These are phyloP conservation scores for Nemania diffusa DNA, from an alignment of 2,329 filamentous ascomycete genomes.

Conservation along the genomic window DNA sequence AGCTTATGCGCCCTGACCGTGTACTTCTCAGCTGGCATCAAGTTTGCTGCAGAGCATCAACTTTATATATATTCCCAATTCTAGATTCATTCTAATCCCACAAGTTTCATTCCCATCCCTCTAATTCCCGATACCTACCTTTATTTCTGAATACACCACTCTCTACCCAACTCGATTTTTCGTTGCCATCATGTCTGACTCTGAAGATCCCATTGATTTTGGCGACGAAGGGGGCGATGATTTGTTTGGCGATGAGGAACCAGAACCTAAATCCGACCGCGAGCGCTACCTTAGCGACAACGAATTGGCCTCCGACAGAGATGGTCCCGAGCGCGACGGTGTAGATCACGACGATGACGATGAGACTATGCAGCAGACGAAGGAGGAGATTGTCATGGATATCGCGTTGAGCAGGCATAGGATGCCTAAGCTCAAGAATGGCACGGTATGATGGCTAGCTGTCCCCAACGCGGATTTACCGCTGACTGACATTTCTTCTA, in stretches of 20 bases:
- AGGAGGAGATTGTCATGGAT: slow-evolving; percentile 69
- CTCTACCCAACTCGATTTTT: neutral
- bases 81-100: neutral
- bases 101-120: neutral
- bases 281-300: slow-evolving; percentile 73
- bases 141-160: neutral
- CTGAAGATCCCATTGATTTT: slow-evolving; percentile 63
- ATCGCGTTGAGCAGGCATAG: slow-evolving; percentile 75
- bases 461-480: neutral
- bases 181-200: slow-evolving; percentile 62
- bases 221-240: slow-evolving; percentile 68
- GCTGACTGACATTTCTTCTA: slow-evolving; percentile 50
- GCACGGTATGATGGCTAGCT: slow-evolving; percentile 64
- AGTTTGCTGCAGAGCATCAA: slow-evolving; percentile 5
- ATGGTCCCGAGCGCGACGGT: slow-evolving; percentile 55
- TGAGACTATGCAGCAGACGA: slow-evolving; percentile 56
- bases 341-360: slow-evolving; percentile 59
- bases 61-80: neutral
- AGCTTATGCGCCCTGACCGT: neutral
- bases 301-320: slow-evolving; percentile 63
- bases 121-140: neutral
- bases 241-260: slow-evolving; percentile 68
- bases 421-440: slow-evolving; percentile 76
- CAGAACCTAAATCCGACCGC: slow-evolving; percentile 70
- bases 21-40: neutral